Evolutionary conservation across 2,329 filamentous ascomycete genomes (phyloP), one percentile per base, ranked within the genome.

Genomic region (Aschersonia sp.): DNA sequence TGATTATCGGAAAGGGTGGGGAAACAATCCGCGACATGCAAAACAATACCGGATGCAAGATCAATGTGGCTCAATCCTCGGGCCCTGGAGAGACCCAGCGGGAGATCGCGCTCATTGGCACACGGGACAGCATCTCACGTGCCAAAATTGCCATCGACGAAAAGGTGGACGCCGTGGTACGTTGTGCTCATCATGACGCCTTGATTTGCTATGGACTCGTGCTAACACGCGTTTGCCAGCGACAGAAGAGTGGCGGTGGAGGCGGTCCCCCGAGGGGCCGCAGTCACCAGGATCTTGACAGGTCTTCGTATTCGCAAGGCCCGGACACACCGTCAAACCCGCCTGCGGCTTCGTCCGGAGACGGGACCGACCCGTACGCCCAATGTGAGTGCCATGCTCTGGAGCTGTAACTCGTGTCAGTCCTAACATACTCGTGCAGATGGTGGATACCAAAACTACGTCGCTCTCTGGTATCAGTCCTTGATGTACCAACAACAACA

Each of bases 21-120:
- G 88, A 95, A 67, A 94, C 88, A 0, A 95, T 95, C 61, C 87
- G 89, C 54, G 87, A 94, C 55, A 94, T 95, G 83, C 88, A 95
- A 64, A 83, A 81, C 59, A 76, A 71, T 32, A 92, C 87, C 5
- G 84, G 86, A 43, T 95, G 89, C 74, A 94, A 94, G 69, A 94
- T 95, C 71, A 95, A 95, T 58, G 88, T 95, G 30, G 85, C 86
- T 32, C 85, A 86, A 57, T 82, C 87, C 6, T 82, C 81, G 37
- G 84, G 84, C 12, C 82, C 84, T 45, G 76, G 78, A 53, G 87
- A 94, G 59, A 76, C 81, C 49, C 83, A 92, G 62, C 81, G 88
- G 58, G 85, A 94, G 63, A 94, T 95, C 59, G 86, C 85, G 43
- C 74, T 95, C 43, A 83, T 92, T 52, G 89, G 88, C 52, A 78